phyloP scores from a whole-genome alignment of 805 yeast species.

The Yarrowia yakushimensis region DNA sequence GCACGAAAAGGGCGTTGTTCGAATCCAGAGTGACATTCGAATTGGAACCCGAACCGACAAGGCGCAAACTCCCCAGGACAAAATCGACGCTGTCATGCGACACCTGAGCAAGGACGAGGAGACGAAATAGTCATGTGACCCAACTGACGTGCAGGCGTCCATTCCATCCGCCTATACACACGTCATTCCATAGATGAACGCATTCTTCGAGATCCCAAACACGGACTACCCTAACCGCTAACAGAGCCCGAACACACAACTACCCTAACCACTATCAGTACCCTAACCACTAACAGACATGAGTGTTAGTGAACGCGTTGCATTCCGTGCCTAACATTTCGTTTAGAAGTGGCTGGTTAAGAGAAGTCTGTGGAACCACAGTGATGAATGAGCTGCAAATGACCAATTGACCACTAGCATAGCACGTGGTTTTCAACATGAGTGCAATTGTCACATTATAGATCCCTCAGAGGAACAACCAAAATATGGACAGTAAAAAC shows the following conservation, averaged over 20 bases:
- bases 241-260: neutral
- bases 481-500: too few species aligned
- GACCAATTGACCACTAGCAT: neutral
- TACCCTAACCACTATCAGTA: slow-evolving; percentile 3
- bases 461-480: too few species aligned
- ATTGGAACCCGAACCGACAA: slow-evolving; percentile 82
- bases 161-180: too few species aligned
- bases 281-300: slow-evolving; percentile 4
- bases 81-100: slow-evolving; percentile 54
- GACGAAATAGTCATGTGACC: neutral
- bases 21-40: slow-evolving; percentile 83
- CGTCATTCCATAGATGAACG: neutral
- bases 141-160: neutral
- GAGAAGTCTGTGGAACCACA: neutral
- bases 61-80: slow-evolving; percentile 66
- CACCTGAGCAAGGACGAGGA: slow-evolving; percentile 6
- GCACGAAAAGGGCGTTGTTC: slow-evolving; percentile 66
- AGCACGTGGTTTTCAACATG: neutral
- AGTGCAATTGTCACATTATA: too few species aligned
- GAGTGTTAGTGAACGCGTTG: neutral
- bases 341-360: neutral
- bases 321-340: neutral
- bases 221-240: neutral
- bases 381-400: too few species aligned
- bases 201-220: neutral